These are phyloP conservation scores for Dujonia santamariae DNA, from an alignment of 1,139 yeast species.

Conservation along the genomic window DNA sequence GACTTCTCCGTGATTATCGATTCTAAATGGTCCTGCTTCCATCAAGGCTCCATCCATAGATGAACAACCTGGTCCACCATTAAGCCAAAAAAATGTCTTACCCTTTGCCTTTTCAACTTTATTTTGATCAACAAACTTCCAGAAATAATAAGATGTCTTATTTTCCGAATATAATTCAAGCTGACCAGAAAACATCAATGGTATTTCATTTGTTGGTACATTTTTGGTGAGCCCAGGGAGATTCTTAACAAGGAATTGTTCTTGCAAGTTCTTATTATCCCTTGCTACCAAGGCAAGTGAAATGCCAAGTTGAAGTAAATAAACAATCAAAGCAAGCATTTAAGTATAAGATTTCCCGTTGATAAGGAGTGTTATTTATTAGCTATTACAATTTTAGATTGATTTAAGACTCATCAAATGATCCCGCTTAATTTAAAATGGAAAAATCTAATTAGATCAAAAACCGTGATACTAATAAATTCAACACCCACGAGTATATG, in stretches of 20 bases:
- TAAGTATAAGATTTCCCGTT: too few species aligned
- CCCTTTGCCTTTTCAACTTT: constrained; percentile 28
- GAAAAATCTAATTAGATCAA: too few species aligned
- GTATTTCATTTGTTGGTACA: constrained; percentile 30
- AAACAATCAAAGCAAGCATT: too few species aligned
- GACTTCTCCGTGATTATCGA: constrained; percentile 43
- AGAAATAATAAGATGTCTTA: constrained; percentile 71
- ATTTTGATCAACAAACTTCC: constrained; percentile 56
- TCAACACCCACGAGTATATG: too few species aligned
- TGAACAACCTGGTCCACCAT: constrained; percentile 98
- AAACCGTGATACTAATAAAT: too few species aligned
- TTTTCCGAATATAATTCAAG: constrained; percentile 51
- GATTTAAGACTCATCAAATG: too few species aligned
- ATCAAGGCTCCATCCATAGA: constrained; percentile 96
- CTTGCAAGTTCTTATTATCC: constrained; percentile 9
- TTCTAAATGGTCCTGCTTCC: constrained; percentile 88
- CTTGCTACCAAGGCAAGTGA: neutral
- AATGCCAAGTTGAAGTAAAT: too few species aligned
- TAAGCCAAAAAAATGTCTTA: constrained; percentile 75
- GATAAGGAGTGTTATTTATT: too few species aligned
- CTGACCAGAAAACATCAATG: constrained; percentile 73
- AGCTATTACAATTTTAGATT: too few species aligned
- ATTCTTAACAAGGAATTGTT: constrained; percentile 31
- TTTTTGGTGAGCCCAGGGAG: constrained; percentile 41
- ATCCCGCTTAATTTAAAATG: too few species aligned